A percentile compares a stretch with the other conserved stretches of the same genome.
Conservation (phyloP, 208 protist species). For the Tritrichomonas foetus region DNA sequence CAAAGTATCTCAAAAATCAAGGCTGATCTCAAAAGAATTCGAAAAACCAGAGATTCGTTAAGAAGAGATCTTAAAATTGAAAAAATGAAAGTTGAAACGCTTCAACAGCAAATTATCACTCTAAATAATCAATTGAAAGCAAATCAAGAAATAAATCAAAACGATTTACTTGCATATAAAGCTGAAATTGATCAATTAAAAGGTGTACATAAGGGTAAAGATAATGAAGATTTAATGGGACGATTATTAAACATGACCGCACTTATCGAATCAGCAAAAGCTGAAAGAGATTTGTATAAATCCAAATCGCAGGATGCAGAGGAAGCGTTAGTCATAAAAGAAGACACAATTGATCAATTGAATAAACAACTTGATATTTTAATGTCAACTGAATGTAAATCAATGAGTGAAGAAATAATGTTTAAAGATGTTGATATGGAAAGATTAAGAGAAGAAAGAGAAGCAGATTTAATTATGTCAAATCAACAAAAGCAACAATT, state of each 20-base stretch:
- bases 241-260: not conserved
- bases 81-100: too few relatives aligned
- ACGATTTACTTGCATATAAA: not conserved
- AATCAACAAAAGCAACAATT: not conserved
- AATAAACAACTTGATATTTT: not conserved
- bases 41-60: not conserved
- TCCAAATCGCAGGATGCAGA: not conserved
- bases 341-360: not conserved
- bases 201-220: not conserved
- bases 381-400: not conserved
- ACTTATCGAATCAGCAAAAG: not conserved
- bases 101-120: too few relatives aligned
- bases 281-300: not conserved
- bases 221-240: not conserved
- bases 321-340: not conserved
- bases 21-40: not conserved
- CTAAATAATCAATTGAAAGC: too few relatives aligned
- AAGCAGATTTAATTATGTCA: not conserved
- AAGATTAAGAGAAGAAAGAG: not conserved
- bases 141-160: not conserved
- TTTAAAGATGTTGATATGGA: constrained; percentile 2
- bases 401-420: not conserved
- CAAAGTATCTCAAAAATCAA: not conserved
- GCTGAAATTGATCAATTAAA: not conserved
- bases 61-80: not conserved